Conservation (phyloP, 495 filamentous ascomycete genomes). For the Aspergillus carlsbadensis region DNA sequence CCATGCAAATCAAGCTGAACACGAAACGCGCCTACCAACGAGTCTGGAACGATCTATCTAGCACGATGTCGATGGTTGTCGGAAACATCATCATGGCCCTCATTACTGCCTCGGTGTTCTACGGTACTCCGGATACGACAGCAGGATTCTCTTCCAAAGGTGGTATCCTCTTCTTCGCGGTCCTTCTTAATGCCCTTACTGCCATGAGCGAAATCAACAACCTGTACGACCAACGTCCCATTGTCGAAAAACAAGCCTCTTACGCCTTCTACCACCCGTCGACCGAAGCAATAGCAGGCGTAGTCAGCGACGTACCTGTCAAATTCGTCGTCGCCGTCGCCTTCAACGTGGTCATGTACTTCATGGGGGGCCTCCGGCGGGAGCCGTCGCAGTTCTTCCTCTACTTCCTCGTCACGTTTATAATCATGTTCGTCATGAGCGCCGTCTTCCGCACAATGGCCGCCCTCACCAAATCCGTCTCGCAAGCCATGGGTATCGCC, state of each 20-base stretch:
- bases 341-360: constrained; percentile 59
- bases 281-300: constrained; percentile 55
- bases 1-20: constrained; percentile 49
- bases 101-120: constrained; percentile 85
- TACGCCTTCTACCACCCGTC: constrained; percentile 65
- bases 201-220: constrained; percentile 59
- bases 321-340: constrained; percentile 48
- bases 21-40: constrained; percentile 53
- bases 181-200: constrained; percentile 64
- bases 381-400: constrained; percentile 60
- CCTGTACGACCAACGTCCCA: constrained; percentile 58
- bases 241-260: constrained; percentile 63
- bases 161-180: constrained; percentile 84
- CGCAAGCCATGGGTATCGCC: constrained; percentile 49
- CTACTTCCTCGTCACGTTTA: constrained; percentile 55
- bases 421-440: constrained; percentile 56
- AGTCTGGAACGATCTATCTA: constrained; percentile 71
- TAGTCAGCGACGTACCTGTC: constrained; percentile 58
- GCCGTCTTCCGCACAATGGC: constrained; percentile 47
- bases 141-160: constrained; percentile 74
- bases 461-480: constrained; percentile 43
- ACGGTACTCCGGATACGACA: constrained; percentile 63
- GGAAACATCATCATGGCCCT: constrained; percentile 76
- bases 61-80: constrained; percentile 70
- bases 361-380: constrained; percentile 49